Percentiles rank a stretch among this genome's conserved stretches.
Evolutionary conservation across 2,329 filamentous ascomycete species (phyloP).

Genomic region (Nemania sp.): DNA sequence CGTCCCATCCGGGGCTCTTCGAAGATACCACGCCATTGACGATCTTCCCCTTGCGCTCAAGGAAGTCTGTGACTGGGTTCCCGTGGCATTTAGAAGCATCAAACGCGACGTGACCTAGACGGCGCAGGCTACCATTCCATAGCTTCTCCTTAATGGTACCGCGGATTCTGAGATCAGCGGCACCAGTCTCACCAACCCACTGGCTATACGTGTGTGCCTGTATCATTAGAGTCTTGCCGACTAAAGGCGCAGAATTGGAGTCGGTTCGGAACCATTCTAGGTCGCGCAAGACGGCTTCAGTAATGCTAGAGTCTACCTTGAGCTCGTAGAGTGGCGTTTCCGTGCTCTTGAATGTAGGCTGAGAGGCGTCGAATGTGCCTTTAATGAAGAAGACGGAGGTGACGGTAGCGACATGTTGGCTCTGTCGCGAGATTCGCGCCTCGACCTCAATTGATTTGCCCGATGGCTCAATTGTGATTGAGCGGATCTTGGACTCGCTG

Average conservation of each 20-base stretch:
- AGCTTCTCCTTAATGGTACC: background rate
- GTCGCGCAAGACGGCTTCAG: conserved; percentile 19
- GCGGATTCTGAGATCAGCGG: background rate
- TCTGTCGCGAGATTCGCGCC: conserved; percentile 14
- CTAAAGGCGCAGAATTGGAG: conserved; percentile 2
- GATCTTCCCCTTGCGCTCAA: conserved; percentile 17
- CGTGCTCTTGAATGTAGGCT: conserved; percentile 15
- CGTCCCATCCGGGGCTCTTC: conserved; percentile 94
- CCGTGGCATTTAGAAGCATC: conserved; percentile 9
- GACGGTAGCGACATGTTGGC: conserved; percentile 18
- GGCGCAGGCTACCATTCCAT: background rate
- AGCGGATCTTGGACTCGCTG: conserved; percentile 91
- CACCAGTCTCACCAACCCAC: background rate
- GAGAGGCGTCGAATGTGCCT: conserved; percentile 17
- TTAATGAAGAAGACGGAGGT: conserved; percentile 24
- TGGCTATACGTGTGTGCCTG: background rate
- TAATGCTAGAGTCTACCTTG: conserved; percentile 1
- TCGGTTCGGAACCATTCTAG: conserved; percentile 17
- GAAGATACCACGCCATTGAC: conserved; percentile 82
- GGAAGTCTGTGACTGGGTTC: conserved; percentile 24
- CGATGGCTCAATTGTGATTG: conserved; percentile 88
- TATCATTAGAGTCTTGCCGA: conserved; percentile 15
- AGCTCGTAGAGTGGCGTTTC: conserved; percentile 19
- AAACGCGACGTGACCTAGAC: conserved; percentile 14
- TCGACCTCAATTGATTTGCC: conserved; percentile 22